Conservation (phyloP, 805 yeast species). For the Yarrowia sp. region DNA sequence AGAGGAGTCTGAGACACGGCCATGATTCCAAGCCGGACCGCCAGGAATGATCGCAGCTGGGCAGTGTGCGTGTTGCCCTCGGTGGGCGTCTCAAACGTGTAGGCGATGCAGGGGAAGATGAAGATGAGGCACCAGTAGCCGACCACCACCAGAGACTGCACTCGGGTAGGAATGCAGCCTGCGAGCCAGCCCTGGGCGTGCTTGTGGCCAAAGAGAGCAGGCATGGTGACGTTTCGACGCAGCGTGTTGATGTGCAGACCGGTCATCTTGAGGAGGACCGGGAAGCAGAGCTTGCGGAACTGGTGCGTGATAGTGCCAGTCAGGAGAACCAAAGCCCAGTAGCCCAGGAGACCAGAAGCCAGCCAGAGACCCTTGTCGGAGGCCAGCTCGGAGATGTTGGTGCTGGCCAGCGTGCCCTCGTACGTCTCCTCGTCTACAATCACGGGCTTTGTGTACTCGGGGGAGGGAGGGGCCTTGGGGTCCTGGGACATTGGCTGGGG, state of each 20-base stretch:
- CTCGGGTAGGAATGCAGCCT: constrained; percentile 40
- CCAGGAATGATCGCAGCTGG: constrained; percentile 41
- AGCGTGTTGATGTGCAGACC: constrained; percentile 8
- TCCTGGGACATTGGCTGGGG: background rate
- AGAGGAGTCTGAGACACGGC: constrained; percentile 50
- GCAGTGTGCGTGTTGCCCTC: background rate
- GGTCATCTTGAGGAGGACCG: constrained; percentile 27
- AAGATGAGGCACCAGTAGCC: constrained; percentile 40
- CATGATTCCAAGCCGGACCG: constrained; percentile 43
- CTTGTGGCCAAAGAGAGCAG: constrained; percentile 11
- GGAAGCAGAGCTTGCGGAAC: constrained; percentile 4
- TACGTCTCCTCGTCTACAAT: background rate
- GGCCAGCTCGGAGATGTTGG: background rate
- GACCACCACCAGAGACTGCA: constrained; percentile 41
- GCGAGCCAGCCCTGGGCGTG: constrained; percentile 29
- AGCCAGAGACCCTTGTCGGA: constrained; percentile 17
- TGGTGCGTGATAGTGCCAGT: constrained; percentile 32
- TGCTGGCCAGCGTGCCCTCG: background rate
- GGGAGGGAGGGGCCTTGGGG: background rate
- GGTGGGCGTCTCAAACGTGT: constrained; percentile 22
- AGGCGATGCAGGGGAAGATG: constrained; percentile 35
- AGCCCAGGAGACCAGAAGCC: constrained; percentile 36
- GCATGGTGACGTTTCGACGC: constrained; percentile 1
- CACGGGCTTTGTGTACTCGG: background rate
- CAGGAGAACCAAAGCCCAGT: constrained; percentile 37